Evolutionary conservation across 2,329 filamentous ascomycete species (phyloP).

Genomic region (Aspergillus piperis): DNA sequence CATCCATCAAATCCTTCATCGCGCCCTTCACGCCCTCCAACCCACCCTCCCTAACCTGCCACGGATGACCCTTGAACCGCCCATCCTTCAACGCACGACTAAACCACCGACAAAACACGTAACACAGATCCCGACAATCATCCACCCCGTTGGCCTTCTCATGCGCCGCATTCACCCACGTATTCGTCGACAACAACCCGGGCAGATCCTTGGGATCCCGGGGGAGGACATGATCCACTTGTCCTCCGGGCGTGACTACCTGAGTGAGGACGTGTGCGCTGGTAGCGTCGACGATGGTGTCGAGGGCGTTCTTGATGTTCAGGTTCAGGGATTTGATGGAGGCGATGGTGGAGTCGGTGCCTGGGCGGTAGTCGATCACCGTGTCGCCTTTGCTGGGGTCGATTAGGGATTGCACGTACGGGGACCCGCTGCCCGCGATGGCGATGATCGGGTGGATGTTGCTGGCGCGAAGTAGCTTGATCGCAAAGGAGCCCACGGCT

Average conservation of each 20-base stretch:
- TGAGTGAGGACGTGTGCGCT: not conserved
- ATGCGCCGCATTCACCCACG: slow-evolving; percentile 11
- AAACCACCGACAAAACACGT: slow-evolving; percentile 49
- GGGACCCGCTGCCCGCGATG: slow-evolving; percentile 56
- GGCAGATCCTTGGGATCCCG: slow-evolving; percentile 7
- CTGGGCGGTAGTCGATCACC: slow-evolving; percentile 62
- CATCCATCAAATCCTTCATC: slow-evolving; percentile 57
- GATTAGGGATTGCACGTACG: slow-evolving; percentile 56
- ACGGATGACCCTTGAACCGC: slow-evolving; percentile 51
- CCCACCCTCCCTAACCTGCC: slow-evolving; percentile 54
- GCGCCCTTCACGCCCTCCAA: slow-evolving; percentile 56
- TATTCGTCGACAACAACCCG: slow-evolving; percentile 7
- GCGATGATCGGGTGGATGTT: slow-evolving; percentile 65
- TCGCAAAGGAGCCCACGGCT: slow-evolving; percentile 59
- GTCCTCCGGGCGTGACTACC: slow-evolving; percentile 14
- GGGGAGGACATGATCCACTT: slow-evolving; percentile 17
- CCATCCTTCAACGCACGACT: slow-evolving; percentile 48
- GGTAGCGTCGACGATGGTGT: slow-evolving; percentile 7
- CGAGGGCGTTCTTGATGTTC: slow-evolving; percentile 10
- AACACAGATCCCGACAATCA: slow-evolving; percentile 35
- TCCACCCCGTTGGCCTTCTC: slow-evolving; percentile 2
- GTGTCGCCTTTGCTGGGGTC: slow-evolving; percentile 57
- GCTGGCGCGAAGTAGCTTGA: slow-evolving; percentile 57
- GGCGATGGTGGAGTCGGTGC: slow-evolving; percentile 55
- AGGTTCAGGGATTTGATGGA: slow-evolving; percentile 33